Evolutionary conservation across 139 green algal species (phyloP).

Genomic region (Desmodesmus armatus): DNA sequence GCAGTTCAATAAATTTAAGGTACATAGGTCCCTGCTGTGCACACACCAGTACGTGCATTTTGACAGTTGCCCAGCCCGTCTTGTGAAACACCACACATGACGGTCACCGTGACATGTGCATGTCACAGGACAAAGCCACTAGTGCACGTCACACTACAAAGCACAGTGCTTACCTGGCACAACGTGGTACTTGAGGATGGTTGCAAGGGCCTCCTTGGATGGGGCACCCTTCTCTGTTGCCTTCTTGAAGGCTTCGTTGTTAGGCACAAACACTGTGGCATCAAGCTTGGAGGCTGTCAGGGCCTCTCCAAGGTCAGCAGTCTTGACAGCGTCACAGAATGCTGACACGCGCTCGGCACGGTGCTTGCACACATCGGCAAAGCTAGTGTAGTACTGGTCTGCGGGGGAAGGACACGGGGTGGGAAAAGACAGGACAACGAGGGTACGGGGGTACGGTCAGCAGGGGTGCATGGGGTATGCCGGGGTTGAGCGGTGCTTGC

Average conservation of each 20-base stretch:
- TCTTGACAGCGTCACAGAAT: conserved; percentile 14
- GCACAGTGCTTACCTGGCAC: background rate
- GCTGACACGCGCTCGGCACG: background rate
- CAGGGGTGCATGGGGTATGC: background rate
- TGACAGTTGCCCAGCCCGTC: no score
- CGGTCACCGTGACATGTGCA: background rate
- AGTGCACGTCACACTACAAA: background rate
- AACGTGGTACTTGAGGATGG: conserved; percentile 17
- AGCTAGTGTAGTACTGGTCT: background rate
- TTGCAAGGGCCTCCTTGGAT: background rate
- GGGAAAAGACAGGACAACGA: background rate
- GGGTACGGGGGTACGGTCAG: background rate
- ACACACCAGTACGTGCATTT: no score
- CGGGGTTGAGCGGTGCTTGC: no score
- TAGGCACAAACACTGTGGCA: conserved; percentile 28
- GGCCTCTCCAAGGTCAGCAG: background rate
- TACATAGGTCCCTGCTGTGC: no score
- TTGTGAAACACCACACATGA: no score
- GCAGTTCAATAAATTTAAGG: no score
- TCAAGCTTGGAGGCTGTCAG: background rate
- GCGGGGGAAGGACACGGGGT: background rate
- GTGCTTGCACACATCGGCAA: background rate
- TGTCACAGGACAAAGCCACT: background rate
- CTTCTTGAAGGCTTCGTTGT: conserved; percentile 30
- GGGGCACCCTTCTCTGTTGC: background rate